phyloP scores from a whole-genome alignment of 2,329 filamentous ascomycete species.

The Teratosphaeria epicoccoides region DNA sequence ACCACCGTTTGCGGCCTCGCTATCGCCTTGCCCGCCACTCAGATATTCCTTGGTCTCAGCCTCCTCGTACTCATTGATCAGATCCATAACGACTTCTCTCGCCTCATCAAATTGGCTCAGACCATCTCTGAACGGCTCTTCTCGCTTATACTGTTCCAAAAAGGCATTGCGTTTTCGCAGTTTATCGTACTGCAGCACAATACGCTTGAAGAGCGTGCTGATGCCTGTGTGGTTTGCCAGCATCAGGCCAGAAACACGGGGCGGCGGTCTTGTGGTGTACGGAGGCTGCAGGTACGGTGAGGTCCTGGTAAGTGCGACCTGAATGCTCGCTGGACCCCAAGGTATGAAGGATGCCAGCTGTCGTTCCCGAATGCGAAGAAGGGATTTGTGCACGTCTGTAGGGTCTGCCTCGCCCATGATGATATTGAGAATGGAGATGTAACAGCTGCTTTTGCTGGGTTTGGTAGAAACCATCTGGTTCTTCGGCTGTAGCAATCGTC shows the following conservation, averaged over 20 bases:
- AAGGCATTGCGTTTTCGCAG: conserved; percentile 96
- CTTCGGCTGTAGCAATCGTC: conserved; percentile 87
- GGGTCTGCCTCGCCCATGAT: conserved; percentile 98
- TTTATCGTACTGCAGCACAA: conserved; percentile 82
- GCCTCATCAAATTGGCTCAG: conserved; percentile 93
- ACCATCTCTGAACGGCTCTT: conserved; percentile 83
- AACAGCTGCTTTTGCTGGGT: conserved; percentile 93
- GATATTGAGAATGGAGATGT: conserved; percentile 97
- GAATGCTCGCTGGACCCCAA: conserved; percentile 95
- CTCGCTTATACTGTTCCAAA: conserved; percentile 91
- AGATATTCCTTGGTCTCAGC: conserved; percentile 87
- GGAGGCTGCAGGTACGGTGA: conserved; percentile 93
- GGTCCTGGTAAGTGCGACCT: conserved; percentile 91
- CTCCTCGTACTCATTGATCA: conserved; percentile 91
- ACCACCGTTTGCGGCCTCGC: conserved; percentile 19
- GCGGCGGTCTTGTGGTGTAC: conserved; percentile 82
- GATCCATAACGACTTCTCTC: conserved; percentile 76
- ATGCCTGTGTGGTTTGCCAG: conserved; percentile 96
- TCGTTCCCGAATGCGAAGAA: conserved; percentile 89
- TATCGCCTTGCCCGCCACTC: conserved; percentile 42
- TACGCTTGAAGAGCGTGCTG: conserved; percentile 90
- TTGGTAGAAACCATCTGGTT: conserved; percentile 98
- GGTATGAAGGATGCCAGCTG: conserved; percentile 93
- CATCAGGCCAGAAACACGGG: conserved; percentile 88
- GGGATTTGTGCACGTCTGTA: conserved; percentile 95